Evolutionary conservation across 2,329 filamentous ascomycete genomes (phyloP).

Genomic region (Xylariales sp.): DNA sequence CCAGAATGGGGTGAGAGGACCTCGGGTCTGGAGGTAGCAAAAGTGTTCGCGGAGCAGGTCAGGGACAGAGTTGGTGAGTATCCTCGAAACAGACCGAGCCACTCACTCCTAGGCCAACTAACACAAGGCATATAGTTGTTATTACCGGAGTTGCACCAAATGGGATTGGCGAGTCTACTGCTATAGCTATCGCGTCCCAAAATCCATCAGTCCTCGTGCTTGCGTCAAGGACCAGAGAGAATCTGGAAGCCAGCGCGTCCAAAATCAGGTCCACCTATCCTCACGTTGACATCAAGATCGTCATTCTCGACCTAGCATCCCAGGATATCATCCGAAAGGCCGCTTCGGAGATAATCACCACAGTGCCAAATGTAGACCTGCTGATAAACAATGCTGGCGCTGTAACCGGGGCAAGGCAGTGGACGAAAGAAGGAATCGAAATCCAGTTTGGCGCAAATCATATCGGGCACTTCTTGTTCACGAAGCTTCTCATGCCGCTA

Average conservation of each 20-base stretch:
- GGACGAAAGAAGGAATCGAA: conserved; percentile 37
- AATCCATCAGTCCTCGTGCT: conserved; percentile 36
- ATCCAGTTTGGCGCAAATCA: conserved; percentile 37
- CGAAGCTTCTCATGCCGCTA: conserved; percentile 31
- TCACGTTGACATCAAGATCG: conserved; percentile 27
- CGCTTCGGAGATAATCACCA: conserved; percentile 25
- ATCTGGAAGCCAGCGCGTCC: conserved; percentile 34
- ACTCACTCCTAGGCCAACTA: too few relatives aligned
- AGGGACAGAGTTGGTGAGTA: conserved; percentile 22
- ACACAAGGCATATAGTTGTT: conserved; percentile 23
- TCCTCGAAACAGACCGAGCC: too few relatives aligned
- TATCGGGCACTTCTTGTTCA: conserved; percentile 34
- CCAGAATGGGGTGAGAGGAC: conserved; percentile 24
- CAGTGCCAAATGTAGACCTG: conserved; percentile 32
- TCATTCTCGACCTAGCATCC: conserved; percentile 33
- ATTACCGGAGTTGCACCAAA: conserved; percentile 38
- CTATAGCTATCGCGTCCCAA: conserved; percentile 39
- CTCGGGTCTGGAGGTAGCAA: conserved; percentile 31
- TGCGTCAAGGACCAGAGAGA: conserved; percentile 38
- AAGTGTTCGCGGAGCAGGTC: conserved; percentile 21
- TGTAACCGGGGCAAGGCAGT: conserved; percentile 31
- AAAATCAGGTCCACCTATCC: conserved; percentile 32
- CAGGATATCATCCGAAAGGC: conserved; percentile 32
- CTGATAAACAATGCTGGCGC: conserved; percentile 40
- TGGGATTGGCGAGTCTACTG: conserved; percentile 37